Percentiles rank a stretch among this genome's conserved stretches.
These are phyloP conservation scores for Quaeritorhiza haematococci DNA, from an alignment of 371 early-diverging fungal species.

Conservation along the genomic window DNA sequence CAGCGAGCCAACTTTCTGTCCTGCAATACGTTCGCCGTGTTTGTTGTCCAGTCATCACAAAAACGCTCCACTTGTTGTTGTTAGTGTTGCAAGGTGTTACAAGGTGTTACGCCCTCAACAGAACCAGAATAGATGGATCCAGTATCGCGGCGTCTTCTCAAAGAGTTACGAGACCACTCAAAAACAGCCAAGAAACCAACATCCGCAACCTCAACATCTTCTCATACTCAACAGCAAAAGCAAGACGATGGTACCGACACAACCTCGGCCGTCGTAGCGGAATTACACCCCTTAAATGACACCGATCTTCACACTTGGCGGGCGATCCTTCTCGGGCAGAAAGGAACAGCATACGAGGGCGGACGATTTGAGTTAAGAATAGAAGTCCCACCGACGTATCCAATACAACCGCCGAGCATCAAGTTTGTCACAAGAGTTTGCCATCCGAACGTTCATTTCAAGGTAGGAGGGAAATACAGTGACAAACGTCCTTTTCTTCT, in stretches of 20 bases:
- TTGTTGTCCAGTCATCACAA: too few species aligned
- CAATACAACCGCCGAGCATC: slow-evolving; percentile 56
- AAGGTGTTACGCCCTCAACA: too few species aligned
- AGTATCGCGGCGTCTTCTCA: slow-evolving; percentile 38
- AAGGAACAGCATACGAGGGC: slow-evolving; percentile 79
- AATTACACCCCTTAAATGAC: slow-evolving; percentile 61
- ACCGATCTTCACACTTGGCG: slow-evolving; percentile 83
- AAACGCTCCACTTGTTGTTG: too few species aligned
- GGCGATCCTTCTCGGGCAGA: slow-evolving; percentile 76
- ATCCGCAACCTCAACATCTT: slow-evolving; percentile 5
- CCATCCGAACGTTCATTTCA: slow-evolving; percentile 51
- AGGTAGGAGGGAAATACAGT: too few species aligned
- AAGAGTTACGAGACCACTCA: slow-evolving; percentile 37
- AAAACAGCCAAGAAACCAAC: slow-evolving; percentile 20
- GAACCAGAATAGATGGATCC: too few species aligned
- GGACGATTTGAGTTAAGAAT: slow-evolving; percentile 54
- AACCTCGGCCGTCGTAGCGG: too few species aligned
- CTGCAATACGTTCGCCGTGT: too few species aligned
- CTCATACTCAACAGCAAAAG: slow-evolving; percentile 41
- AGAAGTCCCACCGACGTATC: slow-evolving; percentile 53
- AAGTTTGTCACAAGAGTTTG: slow-evolving; percentile 39
- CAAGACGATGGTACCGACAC: too few species aligned
- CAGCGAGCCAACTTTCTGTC: too few species aligned
- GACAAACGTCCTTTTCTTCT: not conserved
- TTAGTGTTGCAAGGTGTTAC: too few species aligned